A percentile compares a stretch with the other conserved stretches of the same genome.
Evolutionary conservation across 1,284 basidiomycete genomes (phyloP).

Genomic region (Fomitopsis betulina): DNA sequence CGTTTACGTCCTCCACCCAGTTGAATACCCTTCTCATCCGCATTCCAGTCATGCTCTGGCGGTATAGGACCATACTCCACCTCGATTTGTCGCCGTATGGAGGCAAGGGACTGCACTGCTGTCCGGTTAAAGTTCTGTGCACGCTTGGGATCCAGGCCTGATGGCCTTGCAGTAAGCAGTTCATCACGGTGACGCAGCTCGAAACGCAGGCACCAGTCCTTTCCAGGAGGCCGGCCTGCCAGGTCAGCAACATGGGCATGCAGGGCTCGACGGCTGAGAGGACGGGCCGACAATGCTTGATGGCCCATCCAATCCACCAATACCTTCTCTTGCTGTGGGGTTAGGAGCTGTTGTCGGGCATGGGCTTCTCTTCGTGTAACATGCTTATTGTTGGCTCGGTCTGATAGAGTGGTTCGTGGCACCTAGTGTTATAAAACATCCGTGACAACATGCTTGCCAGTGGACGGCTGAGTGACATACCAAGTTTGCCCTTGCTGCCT

Average conservation of each 20-base stretch:
- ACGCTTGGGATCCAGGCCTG: slow-evolving; percentile 15
- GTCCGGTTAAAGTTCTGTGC: slow-evolving; percentile 12
- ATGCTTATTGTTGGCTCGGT: not conserved
- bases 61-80: slow-evolving; percentile 22
- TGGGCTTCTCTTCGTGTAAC: not conserved
- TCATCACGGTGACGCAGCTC: slow-evolving; percentile 5
- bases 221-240: too few species aligned
- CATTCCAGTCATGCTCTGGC: slow-evolving; percentile 35
- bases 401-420: not conserved
- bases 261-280: not conserved
- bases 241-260: not conserved
- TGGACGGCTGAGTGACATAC: too few species aligned
- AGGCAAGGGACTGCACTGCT: slow-evolving; percentile 15
- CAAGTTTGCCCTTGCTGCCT: too few species aligned
- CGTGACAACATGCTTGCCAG: too few species aligned
- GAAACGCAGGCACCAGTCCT: too few species aligned
- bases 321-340: not conserved
- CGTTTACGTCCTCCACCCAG: slow-evolving; percentile 22
- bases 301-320: not conserved
- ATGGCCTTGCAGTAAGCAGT: slow-evolving; percentile 7
- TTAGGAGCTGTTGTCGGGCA: not conserved
- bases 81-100: slow-evolving; percentile 8
- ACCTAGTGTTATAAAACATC: too few species aligned
- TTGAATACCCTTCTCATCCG: slow-evolving; percentile 29
- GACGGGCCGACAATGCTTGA: not conserved